phyloP scores from a whole-genome alignment of 495 filamentous ascomycete genomes.

The Hypoxylon lienhwacheense region DNA sequence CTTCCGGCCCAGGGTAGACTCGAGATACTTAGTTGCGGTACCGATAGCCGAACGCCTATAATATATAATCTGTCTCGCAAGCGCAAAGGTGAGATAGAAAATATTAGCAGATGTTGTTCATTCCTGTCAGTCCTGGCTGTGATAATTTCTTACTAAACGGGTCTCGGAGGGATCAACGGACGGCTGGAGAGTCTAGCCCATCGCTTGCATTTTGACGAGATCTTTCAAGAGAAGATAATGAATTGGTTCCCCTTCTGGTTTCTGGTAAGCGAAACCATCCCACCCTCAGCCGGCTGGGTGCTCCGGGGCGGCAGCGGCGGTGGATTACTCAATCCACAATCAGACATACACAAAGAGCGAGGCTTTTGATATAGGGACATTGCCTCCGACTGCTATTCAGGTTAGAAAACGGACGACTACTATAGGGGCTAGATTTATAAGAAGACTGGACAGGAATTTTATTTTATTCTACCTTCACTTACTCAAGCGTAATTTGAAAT shows the following conservation, averaged over 20 bases:
- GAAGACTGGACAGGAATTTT: conserved; percentile 2
- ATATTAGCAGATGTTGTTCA: neutral
- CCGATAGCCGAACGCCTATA: too few relatives aligned
- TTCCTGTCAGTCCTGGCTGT: neutral
- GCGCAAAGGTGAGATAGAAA: conserved; percentile 18
- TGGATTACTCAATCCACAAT: conserved; percentile 12
- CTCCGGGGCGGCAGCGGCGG: conserved; percentile 29
- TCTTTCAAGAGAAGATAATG: conserved; percentile 5
- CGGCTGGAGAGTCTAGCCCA: conserved; percentile 1
- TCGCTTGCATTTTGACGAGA: conserved; percentile 14
- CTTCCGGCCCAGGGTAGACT: neutral
- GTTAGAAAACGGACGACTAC: neutral
- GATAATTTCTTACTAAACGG: conserved; percentile 16
- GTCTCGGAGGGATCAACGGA: conserved; percentile 29
- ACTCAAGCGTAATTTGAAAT: conserved; percentile 15
- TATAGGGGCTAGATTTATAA: neutral
- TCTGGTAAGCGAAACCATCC: neutral
- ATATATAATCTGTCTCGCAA: too few relatives aligned
- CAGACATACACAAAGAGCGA: conserved; percentile 10
- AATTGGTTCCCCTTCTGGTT: conserved; percentile 6
- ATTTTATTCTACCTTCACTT: neutral
- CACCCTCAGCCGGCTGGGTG: conserved; percentile 11
- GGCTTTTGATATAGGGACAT: neutral
- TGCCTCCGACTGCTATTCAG: neutral
- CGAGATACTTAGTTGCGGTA: too few relatives aligned